These are phyloP conservation scores for Diaporthe vexans DNA, from an alignment of 2,329 filamentous ascomycete species.

Conservation along the genomic window DNA sequence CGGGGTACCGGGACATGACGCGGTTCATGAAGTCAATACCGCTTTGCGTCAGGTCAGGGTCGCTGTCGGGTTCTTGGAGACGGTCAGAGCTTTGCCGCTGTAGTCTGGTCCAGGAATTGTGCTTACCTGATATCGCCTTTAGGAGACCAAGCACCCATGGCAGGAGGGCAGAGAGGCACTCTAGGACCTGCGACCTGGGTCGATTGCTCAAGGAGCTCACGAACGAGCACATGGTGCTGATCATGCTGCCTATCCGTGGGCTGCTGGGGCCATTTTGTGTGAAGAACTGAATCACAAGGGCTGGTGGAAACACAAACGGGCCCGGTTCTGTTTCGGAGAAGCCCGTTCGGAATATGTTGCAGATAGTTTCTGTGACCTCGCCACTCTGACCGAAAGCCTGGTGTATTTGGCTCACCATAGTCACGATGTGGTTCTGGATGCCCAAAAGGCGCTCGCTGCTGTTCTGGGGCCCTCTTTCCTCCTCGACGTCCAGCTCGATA, in stretches of 20 bases:
- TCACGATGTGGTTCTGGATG: conserved; percentile 63
- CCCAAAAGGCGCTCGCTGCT: conserved; percentile 46
- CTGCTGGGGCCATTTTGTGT: conserved; percentile 67
- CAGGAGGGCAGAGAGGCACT: conserved; percentile 66
- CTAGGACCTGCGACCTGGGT: conserved; percentile 58
- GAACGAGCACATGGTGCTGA: conserved; percentile 80
- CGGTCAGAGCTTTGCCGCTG: conserved; percentile 35
- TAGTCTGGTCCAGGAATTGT: neutral
- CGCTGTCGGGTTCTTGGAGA: conserved; percentile 68
- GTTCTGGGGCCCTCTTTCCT: conserved; percentile 36
- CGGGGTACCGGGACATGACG: conserved; percentile 71
- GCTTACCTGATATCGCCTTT: conserved; percentile 70
- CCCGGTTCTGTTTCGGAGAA: conserved; percentile 82
- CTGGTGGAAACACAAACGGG: conserved; percentile 81
- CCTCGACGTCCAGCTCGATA: conserved; percentile 74
- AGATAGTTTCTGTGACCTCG: conserved; percentile 80
- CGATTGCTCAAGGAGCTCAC: conserved; percentile 69
- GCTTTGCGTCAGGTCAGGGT: conserved; percentile 80
- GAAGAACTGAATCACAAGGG: conserved; percentile 77
- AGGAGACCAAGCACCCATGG: conserved; percentile 75
- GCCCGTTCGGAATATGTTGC: conserved; percentile 78
- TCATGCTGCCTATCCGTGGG: conserved; percentile 76
- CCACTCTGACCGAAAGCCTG: conserved; percentile 69
- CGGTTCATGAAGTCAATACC: conserved; percentile 80
- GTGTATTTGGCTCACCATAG: conserved; percentile 62